These are phyloP conservation scores for Santalum album DNA, from an alignment of 164 flowering plant genomes.

Conservation along the genomic window DNA sequence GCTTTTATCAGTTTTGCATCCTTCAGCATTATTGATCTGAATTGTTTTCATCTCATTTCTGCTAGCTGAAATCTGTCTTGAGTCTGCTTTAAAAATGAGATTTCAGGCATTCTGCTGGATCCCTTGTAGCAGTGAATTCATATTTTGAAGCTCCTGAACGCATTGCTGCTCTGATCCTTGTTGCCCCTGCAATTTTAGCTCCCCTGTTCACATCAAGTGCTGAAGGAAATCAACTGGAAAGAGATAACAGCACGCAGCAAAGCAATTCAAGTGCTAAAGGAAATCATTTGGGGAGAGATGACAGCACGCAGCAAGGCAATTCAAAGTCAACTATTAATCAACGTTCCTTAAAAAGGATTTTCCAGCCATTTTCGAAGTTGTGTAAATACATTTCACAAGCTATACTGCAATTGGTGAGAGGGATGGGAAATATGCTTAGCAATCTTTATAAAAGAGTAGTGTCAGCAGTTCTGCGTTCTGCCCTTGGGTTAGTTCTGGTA, in stretches of 20 bases:
- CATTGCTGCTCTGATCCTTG: conserved; percentile 84
- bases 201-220: conserved; percentile 25
- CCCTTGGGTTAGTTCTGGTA: conserved; percentile 63
- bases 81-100: too few species aligned
- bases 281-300: too few species aligned
- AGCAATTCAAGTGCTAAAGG: too few species aligned
- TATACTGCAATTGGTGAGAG: conserved; percentile 28
- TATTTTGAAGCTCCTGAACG: conserved; percentile 92
- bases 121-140: conserved; percentile 67
- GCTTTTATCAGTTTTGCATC: too few species aligned
- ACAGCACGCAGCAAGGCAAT: too few species aligned
- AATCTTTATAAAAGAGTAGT: conserved; percentile 49
- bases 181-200: conserved; percentile 90
- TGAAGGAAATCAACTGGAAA: conserved; percentile 14
- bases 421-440: conserved; percentile 35
- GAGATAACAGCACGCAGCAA: conserved; percentile 16
- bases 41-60: conserved; percentile 14
- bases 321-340: too few species aligned
- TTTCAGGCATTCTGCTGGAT: conserved; percentile 93
- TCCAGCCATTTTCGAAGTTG: conserved; percentile 25
- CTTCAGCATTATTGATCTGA: too few species aligned
- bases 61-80: conserved; percentile 2
- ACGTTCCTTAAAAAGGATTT: too few species aligned
- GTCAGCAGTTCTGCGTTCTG: conserved; percentile 51
- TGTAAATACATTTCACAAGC: conserved; percentile 23